Evolutionary conservation across 2,329 filamentous ascomycete genomes (phyloP), one percentile per base, ranked within the genome.

Genomic region (Fusarium brachygibbosum): DNA sequence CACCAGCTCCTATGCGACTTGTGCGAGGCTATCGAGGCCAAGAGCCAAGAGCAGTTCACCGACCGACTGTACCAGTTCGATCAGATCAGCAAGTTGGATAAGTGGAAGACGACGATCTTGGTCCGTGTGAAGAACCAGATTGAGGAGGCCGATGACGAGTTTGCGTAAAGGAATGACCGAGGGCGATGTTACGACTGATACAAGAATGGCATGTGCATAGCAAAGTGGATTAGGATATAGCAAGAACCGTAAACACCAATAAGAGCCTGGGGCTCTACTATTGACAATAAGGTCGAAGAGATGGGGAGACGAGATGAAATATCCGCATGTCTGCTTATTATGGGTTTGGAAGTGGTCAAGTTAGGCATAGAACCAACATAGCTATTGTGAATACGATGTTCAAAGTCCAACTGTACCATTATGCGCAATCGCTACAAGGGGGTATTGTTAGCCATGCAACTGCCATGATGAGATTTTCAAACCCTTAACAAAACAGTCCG

Each of bases 41-140:
- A 90, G 58, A 93, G 97, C 75, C 90, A 92, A 78, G 93, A 97
- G 74, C 85, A 86, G 65, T 98, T 97, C 76, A 88, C 91, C 23
- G 93, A 97, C 76, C 94, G 94, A 79, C 81, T 96, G 68, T 97
- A 92, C 84, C 90, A 95, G 79, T 98, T 89, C 77, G 94, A 98
- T 79, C 93, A 97, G 83, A 86, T 97, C 82, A 96, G 90, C 82
- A 96, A 96, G 85, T 83, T 98, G 76, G 94, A 98, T 78, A 96
- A 95, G 84, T 98, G 95, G 95, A 97, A 98, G 91, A 97, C 93
- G 51, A 93, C 91, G 32, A 83, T 97, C 60, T 80, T 97, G 68
- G 82, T 97, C 76, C 88, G 90, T 73, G 87, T 98, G 75, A 98
- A 98, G 90, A 90, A 90, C 75, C 85, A 85, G 55, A 97, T 97